These are phyloP conservation scores for Terana coerulea DNA, from an alignment of 768 basidiomycete genomes.

Conservation along the genomic window DNA sequence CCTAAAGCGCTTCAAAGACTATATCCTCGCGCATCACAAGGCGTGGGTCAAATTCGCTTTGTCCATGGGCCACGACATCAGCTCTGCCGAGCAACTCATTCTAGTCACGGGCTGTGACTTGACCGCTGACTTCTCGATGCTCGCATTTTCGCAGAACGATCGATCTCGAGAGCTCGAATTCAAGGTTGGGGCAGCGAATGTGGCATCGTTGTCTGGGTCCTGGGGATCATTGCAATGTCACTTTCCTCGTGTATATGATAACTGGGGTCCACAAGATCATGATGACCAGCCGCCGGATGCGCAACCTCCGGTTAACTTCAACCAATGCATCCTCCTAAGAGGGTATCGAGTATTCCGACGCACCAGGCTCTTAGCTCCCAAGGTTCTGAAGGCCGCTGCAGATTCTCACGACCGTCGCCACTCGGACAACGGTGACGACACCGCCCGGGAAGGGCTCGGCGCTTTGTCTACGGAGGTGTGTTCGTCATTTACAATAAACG, in stretches of 20 bases:
- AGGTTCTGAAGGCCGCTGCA: too few species aligned
- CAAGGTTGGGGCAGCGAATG: neutral
- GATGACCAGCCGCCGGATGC: neutral
- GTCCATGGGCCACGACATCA: neutral
- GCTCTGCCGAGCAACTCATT: neutral
- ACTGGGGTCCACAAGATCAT: too few species aligned
- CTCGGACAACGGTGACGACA: too few species aligned
- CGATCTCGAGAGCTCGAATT: neutral
- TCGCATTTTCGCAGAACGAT: constrained; percentile 1
- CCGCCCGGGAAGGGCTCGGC: too few species aligned
- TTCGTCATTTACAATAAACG: too few species aligned
- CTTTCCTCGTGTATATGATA: too few species aligned
- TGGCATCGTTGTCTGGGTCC: neutral
- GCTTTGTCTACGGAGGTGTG: too few species aligned
- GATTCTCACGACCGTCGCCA: too few species aligned
- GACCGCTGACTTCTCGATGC: constrained; percentile 5
- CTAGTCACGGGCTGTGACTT: constrained; percentile 3
- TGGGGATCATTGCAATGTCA: neutral
- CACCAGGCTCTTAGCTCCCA: too few species aligned
- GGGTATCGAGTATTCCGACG: too few species aligned
- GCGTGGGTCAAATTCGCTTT: neutral
- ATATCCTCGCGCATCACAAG: neutral
- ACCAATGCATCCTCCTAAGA: too few species aligned
- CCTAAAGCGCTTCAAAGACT: neutral
- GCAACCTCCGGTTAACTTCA: too few species aligned